Evolutionary conservation across 2,329 filamentous ascomycete genomes (phyloP).

Genomic region (Cladosporium halotolerans): DNA sequence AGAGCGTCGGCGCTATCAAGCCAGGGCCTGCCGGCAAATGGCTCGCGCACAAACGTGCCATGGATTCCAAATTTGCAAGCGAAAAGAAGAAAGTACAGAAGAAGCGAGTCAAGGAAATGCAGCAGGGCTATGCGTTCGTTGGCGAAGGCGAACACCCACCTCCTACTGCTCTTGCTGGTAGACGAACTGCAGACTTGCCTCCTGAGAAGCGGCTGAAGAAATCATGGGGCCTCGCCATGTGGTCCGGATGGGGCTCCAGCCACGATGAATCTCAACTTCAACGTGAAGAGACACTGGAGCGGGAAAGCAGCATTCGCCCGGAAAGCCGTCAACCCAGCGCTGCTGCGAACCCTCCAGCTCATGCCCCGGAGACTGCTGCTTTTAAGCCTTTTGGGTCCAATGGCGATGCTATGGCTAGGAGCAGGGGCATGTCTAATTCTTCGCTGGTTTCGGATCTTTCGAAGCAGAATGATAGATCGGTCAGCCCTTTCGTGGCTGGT

Average conservation of each 20-base stretch:
- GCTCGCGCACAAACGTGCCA: constrained; percentile 66
- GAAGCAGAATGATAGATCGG: neutral
- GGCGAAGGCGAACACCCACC: constrained; percentile 69
- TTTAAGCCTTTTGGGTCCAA: neutral
- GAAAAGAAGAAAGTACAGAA: constrained; percentile 67
- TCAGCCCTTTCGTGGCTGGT: neutral
- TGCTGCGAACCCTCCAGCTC: neutral
- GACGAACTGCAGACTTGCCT: constrained; percentile 42
- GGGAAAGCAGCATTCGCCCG: constrained; percentile 1
- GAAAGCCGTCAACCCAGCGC: neutral
- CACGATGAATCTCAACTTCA: constrained; percentile 75
- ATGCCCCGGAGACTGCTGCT: neutral
- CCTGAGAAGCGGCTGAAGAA: constrained; percentile 48
- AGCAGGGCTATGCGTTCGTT: constrained; percentile 64
- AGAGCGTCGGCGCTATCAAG: constrained; percentile 73
- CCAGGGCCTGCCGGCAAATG: constrained; percentile 74
- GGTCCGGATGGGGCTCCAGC: constrained; percentile 82
- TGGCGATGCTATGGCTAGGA: neutral
- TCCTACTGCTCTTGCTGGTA: constrained; percentile 61
- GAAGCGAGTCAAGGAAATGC: constrained; percentile 65
- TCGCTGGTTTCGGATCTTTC: neutral
- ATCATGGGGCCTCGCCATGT: constrained; percentile 66
- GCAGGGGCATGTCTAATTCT: neutral
- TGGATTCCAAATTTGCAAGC: constrained; percentile 65
- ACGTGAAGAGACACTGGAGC: constrained; percentile 43